A percentile compares a stretch with the other conserved stretches of the same genome.
These are phyloP conservation scores for Phytopythium aichiense DNA, from an alignment of 352 stramenopile species.

Conservation along the genomic window DNA sequence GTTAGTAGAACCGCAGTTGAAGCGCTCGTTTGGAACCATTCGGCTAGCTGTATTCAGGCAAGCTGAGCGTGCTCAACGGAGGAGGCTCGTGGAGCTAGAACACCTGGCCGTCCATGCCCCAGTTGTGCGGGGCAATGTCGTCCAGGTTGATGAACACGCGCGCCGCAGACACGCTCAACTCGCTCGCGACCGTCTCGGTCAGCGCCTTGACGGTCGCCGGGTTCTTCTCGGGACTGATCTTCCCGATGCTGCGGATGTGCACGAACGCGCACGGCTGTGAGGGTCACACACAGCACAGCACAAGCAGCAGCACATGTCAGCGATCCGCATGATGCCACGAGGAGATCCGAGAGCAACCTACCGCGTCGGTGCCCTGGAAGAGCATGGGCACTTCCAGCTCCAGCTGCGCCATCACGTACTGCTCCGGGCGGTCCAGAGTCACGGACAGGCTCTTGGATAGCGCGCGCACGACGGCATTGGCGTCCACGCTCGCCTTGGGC, in stretches of 20 bases:
- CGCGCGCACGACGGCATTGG: constrained; percentile 19
- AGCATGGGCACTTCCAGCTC: constrained; percentile 30
- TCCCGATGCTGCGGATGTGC: constrained; percentile 19
- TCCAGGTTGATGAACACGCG: constrained; percentile 13
- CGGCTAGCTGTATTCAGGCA: too few relatives aligned
- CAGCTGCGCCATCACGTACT: constrained; percentile 36
- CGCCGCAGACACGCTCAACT: constrained; percentile 3
- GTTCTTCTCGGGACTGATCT: constrained; percentile 10
- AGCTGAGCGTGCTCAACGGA: too few relatives aligned
- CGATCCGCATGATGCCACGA: not conserved
- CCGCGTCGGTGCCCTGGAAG: constrained; percentile 22
- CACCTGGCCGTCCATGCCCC: constrained; percentile 7
- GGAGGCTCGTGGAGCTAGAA: not conserved
- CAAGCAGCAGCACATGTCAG: not conserved
- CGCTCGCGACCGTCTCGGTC: constrained; percentile 7
- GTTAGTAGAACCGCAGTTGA: too few relatives aligned
- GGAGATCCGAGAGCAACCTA: constrained; percentile 9
- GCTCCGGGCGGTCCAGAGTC: constrained; percentile 30
- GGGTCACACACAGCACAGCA: not conserved
- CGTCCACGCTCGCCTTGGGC: constrained; percentile 26
- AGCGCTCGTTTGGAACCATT: too few relatives aligned
- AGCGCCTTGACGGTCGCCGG: constrained; percentile 7
- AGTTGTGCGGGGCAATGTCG: constrained; percentile 9
- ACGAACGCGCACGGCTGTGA: constrained; percentile 35
- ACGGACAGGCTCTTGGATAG: constrained; percentile 36